Base-by-base conservation (phyloP, 163 green algal genomes). In the Smithsoniella earleae region DNA sequence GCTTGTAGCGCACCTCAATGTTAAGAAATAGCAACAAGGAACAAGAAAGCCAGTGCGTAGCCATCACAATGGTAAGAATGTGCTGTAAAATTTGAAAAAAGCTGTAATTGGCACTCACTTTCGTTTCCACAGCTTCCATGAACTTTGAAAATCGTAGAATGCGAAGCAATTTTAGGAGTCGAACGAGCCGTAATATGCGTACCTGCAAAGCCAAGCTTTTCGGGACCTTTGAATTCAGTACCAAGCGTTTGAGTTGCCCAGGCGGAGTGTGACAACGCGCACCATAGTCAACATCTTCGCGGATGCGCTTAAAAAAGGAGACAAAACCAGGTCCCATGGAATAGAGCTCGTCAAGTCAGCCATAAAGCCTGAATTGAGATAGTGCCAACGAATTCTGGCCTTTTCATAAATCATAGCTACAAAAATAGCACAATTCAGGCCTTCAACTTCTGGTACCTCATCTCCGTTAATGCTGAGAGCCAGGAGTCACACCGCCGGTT, bases 311-410 rank as follows among this genome's bases (percentile, higher is more conserved):
- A 65, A 65, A 65, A 65, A 65, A 65, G 20, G 52, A 65, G 6
- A 36, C n/a, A 65, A 30, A 13, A 65, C 43, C 16, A 65, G 16
- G 13, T 65, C n/a, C n/a, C 20, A 65, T 36, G 52, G 52, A 65
- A 65, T 13, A 36, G 52, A 28, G 25, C 52, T 28, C 6, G 33
- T 8, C 20, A 13, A 8, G 13, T 65, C 52, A 8, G 33, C 33
- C 6, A 30, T 36, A 13, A 65, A 65, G n/a, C 52, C 20, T 36
- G n/a, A 36, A 6, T 33, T 30, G 6, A 33, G 6, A 65, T 65
- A 65, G 52, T 65, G 52, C 13, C 52, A 28, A 65, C 6, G 6
- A 28, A 65, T 65, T 22, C 16, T 65, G 25, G 20, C n/a, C 30
- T 22, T 20, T 16, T 65, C 25, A 13, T 28, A 65, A 13, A 65